A percentile compares a stretch with the other conserved stretches of the same genome.
These are phyloP conservation scores for Aspergillus pseudoviridinutans DNA, from an alignment of 2,329 filamentous ascomycete genomes.

Conservation along the genomic window DNA sequence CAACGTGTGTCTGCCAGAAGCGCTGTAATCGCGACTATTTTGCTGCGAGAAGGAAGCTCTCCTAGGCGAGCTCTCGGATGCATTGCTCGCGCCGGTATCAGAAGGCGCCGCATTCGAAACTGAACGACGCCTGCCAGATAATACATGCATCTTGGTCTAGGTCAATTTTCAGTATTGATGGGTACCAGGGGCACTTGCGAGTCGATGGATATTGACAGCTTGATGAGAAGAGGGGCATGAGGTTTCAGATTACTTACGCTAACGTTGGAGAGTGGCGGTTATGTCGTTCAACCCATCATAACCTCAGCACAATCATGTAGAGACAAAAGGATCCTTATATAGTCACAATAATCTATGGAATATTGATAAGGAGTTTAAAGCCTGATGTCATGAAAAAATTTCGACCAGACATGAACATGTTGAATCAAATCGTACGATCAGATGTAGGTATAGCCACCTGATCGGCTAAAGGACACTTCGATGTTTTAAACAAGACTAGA, in stretches of 20 bases:
- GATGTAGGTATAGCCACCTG: background rate
- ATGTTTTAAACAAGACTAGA: background rate
- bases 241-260: background rate
- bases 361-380: background rate
- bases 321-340: background rate
- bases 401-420: background rate
- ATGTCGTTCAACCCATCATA: background rate
- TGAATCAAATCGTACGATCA: background rate
- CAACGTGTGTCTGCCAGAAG: background rate
- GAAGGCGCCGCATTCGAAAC: background rate
- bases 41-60: background rate
- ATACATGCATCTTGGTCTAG: background rate
- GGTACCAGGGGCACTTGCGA: background rate
- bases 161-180: background rate
- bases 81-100: background rate
- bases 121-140: background rate
- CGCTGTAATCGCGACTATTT: background rate
- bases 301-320: background rate
- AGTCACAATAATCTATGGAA: background rate
- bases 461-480: background rate
- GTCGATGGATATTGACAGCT: background rate
- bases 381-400: background rate
- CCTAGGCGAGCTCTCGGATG: background rate
- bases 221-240: background rate
- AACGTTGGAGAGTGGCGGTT: background rate